Base-by-base conservation (phyloP, 2,329 filamentous ascomycete species). In the Fusarium nanum region DNA sequence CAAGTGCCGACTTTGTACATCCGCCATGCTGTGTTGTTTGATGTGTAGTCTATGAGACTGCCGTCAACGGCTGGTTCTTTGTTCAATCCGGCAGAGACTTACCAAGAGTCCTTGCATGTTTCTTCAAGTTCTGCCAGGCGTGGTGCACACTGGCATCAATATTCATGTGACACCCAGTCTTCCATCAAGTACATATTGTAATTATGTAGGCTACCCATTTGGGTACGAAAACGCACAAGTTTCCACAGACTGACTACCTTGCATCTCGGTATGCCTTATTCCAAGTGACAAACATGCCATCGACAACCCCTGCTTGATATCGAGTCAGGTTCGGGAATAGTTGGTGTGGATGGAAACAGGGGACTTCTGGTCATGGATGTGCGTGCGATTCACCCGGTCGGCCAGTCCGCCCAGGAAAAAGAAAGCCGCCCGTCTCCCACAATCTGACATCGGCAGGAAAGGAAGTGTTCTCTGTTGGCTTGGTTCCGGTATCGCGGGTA, bases 251-350 rank as follows among this genome's bases (percentile, higher is more conserved):
- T 58, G n/a, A 32, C 7, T 37, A n/a, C 34, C 34, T 37, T 10
- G 34, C 34, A n/a, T 64, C 71, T 73, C 59, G 71, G 66, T 46
- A 70, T 60, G 54, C 49, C 45, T 56, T 57, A 46, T 50, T 53
- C 34, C 10, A 59, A 60, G 62, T 32, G 56, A 59, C 25, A 56
- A 68, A 65, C 67, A 73, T 64, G 56, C 61, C 68, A 69, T 66
- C 23, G 46, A 37, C 23, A 13, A 34, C 56, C 61, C 72, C 49
- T 67, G 41, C 49, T 28, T 46, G 48, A 55, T 57, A 64, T 71
- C 50, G 45, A 56, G 42, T 56, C 72, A 67, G 61, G 70, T 46
- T 67, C 70, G 72, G 72, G 70, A 70, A 74, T 73, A 74, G 56
- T 40, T 52, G 44, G 53, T 54, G 50, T 47, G 40, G 40, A 42